Conservation (phyloP, 208 protist genomes). For the Crithidia expoeki region DNA sequence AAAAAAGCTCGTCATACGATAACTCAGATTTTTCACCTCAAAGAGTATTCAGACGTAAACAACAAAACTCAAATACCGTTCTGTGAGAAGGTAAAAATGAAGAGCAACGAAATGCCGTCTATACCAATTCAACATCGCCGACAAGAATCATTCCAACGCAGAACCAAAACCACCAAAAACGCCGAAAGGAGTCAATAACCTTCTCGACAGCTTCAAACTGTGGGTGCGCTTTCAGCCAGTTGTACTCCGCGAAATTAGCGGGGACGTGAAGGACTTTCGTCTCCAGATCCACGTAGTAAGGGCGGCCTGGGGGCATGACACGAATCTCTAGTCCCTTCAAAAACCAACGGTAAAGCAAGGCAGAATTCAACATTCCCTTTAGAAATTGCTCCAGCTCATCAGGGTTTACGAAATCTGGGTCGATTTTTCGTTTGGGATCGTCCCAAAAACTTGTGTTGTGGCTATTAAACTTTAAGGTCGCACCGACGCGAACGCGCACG, state of each 20-base stretch:
- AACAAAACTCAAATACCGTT: background rate
- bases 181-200: slow-evolving; percentile 54
- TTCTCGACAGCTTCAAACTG: slow-evolving; percentile 68
- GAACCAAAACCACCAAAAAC: slow-evolving; percentile 91
- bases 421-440: slow-evolving; percentile 58
- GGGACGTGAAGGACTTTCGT: slow-evolving; percentile 84
- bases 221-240: slow-evolving; percentile 74
- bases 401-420: slow-evolving; percentile 77
- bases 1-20: too few relatives aligned
- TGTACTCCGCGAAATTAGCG: slow-evolving; percentile 87
- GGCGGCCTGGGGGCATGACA: slow-evolving; percentile 65
- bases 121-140: slow-evolving; percentile 86
- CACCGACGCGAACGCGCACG: slow-evolving; percentile 73
- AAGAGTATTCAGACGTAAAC: too few relatives aligned
- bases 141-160: slow-evolving; percentile 69
- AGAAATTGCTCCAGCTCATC: slow-evolving; percentile 79
- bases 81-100: background rate
- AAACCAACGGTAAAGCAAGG: slow-evolving; percentile 86
- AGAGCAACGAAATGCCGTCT: background rate
- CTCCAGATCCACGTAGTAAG: slow-evolving; percentile 76
- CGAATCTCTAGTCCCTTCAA: slow-evolving; percentile 80
- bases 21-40: too few relatives aligned
- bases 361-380: slow-evolving; percentile 61
- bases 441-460: slow-evolving; percentile 87
- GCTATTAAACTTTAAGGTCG: slow-evolving; percentile 80